Base-by-base conservation (phyloP, 768 basidiomycete genomes). In the Clavaria fumosa region DNA sequence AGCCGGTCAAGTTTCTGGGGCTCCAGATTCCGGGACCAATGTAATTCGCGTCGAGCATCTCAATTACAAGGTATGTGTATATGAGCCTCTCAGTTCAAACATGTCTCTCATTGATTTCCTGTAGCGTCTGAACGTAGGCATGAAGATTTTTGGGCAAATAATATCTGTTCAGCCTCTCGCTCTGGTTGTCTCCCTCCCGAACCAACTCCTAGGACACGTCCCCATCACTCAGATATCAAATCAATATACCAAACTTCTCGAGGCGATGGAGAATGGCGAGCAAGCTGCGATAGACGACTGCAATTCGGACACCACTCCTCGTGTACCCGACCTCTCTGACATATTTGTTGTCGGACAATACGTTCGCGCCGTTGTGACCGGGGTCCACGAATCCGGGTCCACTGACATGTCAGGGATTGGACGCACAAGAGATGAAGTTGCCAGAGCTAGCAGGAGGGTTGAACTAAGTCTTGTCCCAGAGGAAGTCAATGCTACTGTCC, bases 161-260 rank as follows among this genome's bases (percentile, higher is more conserved):
- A 68, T 85, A 47, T 70, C 80, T 19, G 70, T 97, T 37, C 75
- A 86, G 43, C 84, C 91, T 7, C 74, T 99, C 23, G 81, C 86
- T 31, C 69, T 99, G 42, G 70, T 97, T 41, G 64, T 97, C 20
- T 96, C 93, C 12, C 67, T 99, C n/a, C 93, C 95, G 12, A 85
- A 91, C 49, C 91, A 96, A 58, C 74, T 99, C 26, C 71, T 84
- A 46, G 95, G 73, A 6, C 89, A 99, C 57, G 68, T 97, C 23
- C 91, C 93, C 17, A 86, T 99, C 45, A 97, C 91, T 27, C 78
- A 90, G 55, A 70, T 97, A 41, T 84, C 89, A 10, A 58, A 70
- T 22, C 78, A 83, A 50, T 66, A 89, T 41, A 96, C 89, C 5
- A 47, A 57, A 20, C 61, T 69, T 14, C 65, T 97, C 20, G 81